Conservation (phyloP, 768 basidiomycete species). For the Kwoniella mangroviensis region DNA sequence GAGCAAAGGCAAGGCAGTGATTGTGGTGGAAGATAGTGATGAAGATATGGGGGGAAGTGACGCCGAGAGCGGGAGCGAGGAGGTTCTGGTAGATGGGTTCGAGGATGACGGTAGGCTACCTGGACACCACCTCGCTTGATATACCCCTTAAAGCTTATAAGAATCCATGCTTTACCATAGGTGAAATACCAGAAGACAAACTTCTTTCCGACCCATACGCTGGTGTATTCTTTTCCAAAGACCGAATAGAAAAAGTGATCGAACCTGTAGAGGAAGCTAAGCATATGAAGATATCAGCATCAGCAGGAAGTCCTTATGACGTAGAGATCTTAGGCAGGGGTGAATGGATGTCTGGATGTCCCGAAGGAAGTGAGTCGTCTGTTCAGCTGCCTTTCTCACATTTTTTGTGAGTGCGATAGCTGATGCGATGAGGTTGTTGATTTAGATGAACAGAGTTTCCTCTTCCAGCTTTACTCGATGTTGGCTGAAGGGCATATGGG, state of each 20-base stretch:
- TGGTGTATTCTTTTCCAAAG: conserved; percentile 94
- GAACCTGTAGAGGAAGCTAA: conserved; percentile 85
- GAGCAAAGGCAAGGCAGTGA: neutral
- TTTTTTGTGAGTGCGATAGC: neutral
- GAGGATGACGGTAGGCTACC: conserved; percentile 64
- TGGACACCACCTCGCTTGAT: neutral
- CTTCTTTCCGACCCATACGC: conserved; percentile 85
- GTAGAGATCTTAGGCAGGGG: conserved; percentile 75
- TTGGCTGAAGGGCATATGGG: conserved; percentile 68
- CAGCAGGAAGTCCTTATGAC: conserved; percentile 47
- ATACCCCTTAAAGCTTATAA: neutral
- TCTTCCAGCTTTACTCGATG: conserved; percentile 81
- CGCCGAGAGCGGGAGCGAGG: conserved; percentile 49
- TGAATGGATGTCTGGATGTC: conserved; percentile 97
- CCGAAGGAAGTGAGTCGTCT: conserved; percentile 68
- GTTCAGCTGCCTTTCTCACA: neutral
- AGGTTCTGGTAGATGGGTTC: conserved; percentile 52
- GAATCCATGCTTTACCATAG: neutral
- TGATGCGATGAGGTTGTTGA: neutral
- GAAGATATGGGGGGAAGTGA: conserved; percentile 14
- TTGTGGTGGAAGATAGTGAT: neutral
- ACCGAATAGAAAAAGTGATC: conserved; percentile 86
- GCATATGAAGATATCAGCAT: conserved; percentile 60
- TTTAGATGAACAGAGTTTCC: conserved; percentile 75
- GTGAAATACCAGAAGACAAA: conserved; percentile 49